Evolutionary conservation across 116 monocot genomes (phyloP).

Genomic region (Papilionanthe hybrid): DNA sequence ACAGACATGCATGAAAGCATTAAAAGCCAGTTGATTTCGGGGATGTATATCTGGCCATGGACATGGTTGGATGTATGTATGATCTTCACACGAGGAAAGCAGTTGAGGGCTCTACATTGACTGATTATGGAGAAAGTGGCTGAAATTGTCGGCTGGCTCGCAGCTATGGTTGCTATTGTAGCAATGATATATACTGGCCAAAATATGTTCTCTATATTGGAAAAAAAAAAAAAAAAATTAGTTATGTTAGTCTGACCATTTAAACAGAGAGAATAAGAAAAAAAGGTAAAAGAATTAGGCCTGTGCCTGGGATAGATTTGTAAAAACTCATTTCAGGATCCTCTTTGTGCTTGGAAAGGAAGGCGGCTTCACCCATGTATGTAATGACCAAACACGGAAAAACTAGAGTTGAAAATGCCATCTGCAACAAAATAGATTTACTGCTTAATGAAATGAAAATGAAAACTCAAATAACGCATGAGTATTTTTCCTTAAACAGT

Average conservation of each 20-base stretch:
- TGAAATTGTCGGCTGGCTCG: slow-evolving; percentile 80
- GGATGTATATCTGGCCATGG: slow-evolving; percentile 87
- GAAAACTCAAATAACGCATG: not conserved
- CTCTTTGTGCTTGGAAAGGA: slow-evolving; percentile 59
- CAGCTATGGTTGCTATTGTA: slow-evolving; percentile 64
- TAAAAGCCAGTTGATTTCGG: slow-evolving; percentile 77
- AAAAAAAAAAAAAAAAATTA: not conserved
- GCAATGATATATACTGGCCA: slow-evolving; percentile 80
- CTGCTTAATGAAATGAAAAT: not conserved
- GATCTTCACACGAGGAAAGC: slow-evolving; percentile 76
- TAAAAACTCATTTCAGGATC: slow-evolving; percentile 63
- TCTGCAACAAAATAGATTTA: slow-evolving; percentile 21
- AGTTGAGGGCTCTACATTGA: slow-evolving; percentile 67
- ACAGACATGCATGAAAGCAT: slow-evolving; percentile 60
- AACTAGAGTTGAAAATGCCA: slow-evolving; percentile 54
- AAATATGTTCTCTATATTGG: slow-evolving; percentile 49
- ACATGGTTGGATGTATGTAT: slow-evolving; percentile 69
- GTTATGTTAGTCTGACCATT: not conserved
- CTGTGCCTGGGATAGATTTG: slow-evolving; percentile 68
- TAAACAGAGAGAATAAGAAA: not conserved
- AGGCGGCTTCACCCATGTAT: slow-evolving; percentile 93
- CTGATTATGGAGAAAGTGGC: slow-evolving; percentile 81
- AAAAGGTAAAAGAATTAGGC: not conserved
- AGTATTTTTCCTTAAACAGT: not conserved
- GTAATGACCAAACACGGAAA: slow-evolving; percentile 72